Conservation (phyloP, 23 red algal species). For the Gracilaria vermiculophylla region DNA sequence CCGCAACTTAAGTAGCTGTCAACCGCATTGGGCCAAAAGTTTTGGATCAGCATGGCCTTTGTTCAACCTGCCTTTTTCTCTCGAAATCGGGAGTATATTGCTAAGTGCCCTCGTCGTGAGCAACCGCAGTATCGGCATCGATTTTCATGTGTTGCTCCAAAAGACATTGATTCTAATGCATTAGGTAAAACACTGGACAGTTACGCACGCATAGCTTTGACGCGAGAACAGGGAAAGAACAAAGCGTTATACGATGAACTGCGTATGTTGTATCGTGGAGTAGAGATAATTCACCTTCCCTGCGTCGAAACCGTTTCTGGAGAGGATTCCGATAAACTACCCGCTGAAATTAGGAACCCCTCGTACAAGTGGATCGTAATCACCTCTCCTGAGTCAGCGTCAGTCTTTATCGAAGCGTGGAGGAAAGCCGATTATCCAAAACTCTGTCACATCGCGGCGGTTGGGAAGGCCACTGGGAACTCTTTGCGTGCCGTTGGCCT, state of each 20-base stretch:
- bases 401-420: slow-evolving; percentile 59
- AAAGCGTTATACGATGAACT: slow-evolving; percentile 20
- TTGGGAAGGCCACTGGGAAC: slow-evolving; percentile 55
- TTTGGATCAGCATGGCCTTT: slow-evolving; percentile 1
- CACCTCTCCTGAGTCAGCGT: slow-evolving; percentile 68
- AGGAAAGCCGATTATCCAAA: slow-evolving; percentile 27
- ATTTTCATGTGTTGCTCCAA: neutral
- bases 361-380: slow-evolving; percentile 49
- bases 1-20: neutral
- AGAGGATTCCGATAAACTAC: slow-evolving; percentile 38
- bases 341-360: neutral
- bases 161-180: slow-evolving; percentile 1
- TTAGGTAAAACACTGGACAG: neutral
- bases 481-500: slow-evolving; percentile 51
- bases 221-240: slow-evolving; percentile 65
- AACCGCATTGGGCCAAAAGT: too few relatives aligned
- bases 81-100: too few relatives aligned
- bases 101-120: neutral
- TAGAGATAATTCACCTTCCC: slow-evolving; percentile 32
- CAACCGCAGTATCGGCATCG: neutral
- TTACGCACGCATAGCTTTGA: slow-evolving; percentile 56
- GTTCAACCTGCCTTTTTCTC: neutral
- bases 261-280: neutral
- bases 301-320: slow-evolving; percentile 55
- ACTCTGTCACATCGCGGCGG: slow-evolving; percentile 45